A percentile compares a stretch with the other conserved stretches of the same genome.
These are phyloP conservation scores for Fomitopsis schrenkii DNA, from an alignment of 1,284 basidiomycete genomes.

Conservation along the genomic window DNA sequence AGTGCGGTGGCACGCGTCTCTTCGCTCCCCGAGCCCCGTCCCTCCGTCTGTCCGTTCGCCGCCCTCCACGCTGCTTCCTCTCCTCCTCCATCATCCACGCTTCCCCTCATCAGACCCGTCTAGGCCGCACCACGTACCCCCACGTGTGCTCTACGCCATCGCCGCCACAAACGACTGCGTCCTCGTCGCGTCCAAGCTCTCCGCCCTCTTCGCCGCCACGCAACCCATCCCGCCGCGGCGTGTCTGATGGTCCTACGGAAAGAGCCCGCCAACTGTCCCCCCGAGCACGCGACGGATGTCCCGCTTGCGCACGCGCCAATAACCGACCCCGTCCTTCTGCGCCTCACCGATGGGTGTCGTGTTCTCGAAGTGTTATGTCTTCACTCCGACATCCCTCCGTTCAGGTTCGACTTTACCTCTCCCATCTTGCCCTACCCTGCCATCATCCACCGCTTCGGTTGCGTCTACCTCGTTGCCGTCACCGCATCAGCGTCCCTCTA, in stretches of 20 bases:
- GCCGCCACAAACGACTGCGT: slow-evolving; percentile 37
- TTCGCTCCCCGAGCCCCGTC: background rate
- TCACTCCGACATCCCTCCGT: slow-evolving; percentile 53
- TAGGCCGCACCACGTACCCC: slow-evolving; percentile 2
- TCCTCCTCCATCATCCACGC: background rate
- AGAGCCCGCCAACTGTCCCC: slow-evolving; percentile 49
- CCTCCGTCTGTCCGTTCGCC: background rate
- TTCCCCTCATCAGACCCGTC: background rate
- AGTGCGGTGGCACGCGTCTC: background rate
- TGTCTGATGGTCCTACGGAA: slow-evolving; percentile 39
- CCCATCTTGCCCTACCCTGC: slow-evolving; percentile 64
- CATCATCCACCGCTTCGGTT: slow-evolving; percentile 54
- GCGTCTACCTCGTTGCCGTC: slow-evolving; percentile 70
- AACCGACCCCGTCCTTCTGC: slow-evolving; percentile 69
- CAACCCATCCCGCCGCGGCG: slow-evolving; percentile 51
- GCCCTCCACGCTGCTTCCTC: background rate
- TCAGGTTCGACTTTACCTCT: slow-evolving; percentile 79
- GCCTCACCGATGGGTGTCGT: slow-evolving; percentile 71
- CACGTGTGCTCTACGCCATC: background rate
- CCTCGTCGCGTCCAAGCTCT: slow-evolving; percentile 60
- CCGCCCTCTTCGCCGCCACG: slow-evolving; percentile 51
- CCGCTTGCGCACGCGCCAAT: slow-evolving; percentile 52
- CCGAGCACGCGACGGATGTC: slow-evolving; percentile 63
- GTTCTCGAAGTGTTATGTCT: slow-evolving; percentile 77
- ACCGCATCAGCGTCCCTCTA: slow-evolving; percentile 74